These are phyloP conservation scores for Trypanosoma scelopori DNA, from an alignment of 208 protist species.

Conservation along the genomic window DNA sequence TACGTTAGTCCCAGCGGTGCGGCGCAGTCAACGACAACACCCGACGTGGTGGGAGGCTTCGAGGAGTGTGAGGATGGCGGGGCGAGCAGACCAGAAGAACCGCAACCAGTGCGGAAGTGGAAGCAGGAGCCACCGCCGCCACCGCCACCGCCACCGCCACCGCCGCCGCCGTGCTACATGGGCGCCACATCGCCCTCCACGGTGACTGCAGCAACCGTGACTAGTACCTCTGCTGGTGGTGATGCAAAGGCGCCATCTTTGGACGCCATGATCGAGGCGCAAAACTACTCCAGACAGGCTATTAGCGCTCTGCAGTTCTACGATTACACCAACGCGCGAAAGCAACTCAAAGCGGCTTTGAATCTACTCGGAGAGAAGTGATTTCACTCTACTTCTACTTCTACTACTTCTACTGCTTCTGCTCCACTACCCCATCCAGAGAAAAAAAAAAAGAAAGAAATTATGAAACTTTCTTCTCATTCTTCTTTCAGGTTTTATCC, in stretches of 20 bases:
- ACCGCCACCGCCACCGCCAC: no score
- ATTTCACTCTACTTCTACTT: no score
- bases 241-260: conserved; percentile 28
- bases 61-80: no score
- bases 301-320: conserved; percentile 84
- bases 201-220: conserved; percentile 9
- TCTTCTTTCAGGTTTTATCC: no score
- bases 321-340: conserved; percentile 53
- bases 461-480: no score
- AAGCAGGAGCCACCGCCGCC: no score
- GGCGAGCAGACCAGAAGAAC: background rate
- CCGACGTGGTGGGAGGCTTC: no score
- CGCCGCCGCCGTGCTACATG: conserved; percentile 9
- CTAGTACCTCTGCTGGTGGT: background rate
- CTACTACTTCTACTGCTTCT: no score
- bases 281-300: conserved; percentile 68
- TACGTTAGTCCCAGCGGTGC: conserved; percentile 57
- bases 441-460: no score
- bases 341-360: conserved; percentile 55
- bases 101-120: conserved; percentile 5
- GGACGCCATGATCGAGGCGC: conserved; percentile 79
- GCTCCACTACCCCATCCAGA: no score
- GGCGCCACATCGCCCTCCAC: conserved; percentile 7
- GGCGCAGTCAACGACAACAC: no score
- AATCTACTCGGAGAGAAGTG: conserved; percentile 39